A percentile compares a stretch with the other conserved stretches of the same genome.
Conservation (phyloP, 192 early-diverging fungal genomes). For the Spizellomyces punctatus region DNA sequence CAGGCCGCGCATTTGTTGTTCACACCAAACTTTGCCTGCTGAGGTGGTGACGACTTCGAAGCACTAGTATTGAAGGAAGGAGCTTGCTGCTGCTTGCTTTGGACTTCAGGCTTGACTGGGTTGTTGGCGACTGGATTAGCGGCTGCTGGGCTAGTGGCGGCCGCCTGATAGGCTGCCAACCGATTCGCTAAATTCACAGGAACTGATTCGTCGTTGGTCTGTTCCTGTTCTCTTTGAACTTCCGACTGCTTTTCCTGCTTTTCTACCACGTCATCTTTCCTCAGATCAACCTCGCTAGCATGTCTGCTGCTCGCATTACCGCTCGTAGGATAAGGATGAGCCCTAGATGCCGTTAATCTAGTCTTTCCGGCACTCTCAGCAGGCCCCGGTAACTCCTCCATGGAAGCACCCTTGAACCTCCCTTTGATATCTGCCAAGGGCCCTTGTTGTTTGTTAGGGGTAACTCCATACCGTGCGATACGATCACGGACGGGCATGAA, state of each 20-base stretch:
- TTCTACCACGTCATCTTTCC: neutral
- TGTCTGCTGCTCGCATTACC: neutral
- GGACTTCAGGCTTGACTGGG: neutral
- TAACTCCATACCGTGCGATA: conserved; percentile 11
- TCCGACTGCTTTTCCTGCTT: neutral
- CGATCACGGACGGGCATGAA: conserved; percentile 9
- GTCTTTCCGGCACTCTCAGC: neutral
- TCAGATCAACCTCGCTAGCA: neutral
- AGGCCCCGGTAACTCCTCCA: neutral
- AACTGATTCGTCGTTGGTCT: no score
- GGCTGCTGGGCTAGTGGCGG: neutral
- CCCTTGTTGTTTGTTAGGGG: neutral
- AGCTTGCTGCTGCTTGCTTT: neutral
- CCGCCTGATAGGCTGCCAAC: conserved; percentile 7
- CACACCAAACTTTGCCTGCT: conserved; percentile 11
- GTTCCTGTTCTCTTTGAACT: no score
- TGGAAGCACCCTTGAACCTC: neutral
- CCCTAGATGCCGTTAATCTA: neutral
- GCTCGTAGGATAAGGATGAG: neutral
- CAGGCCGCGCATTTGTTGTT: conserved; percentile 20
- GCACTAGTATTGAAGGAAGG: neutral
- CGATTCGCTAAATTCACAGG: neutral
- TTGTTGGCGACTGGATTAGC: neutral
- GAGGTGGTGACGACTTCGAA: neutral
- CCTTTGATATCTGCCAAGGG: neutral